These are phyloP conservation scores for Malassezia sp. DNA, from an alignment of 1,284 basidiomycete genomes.

Conservation along the genomic window DNA sequence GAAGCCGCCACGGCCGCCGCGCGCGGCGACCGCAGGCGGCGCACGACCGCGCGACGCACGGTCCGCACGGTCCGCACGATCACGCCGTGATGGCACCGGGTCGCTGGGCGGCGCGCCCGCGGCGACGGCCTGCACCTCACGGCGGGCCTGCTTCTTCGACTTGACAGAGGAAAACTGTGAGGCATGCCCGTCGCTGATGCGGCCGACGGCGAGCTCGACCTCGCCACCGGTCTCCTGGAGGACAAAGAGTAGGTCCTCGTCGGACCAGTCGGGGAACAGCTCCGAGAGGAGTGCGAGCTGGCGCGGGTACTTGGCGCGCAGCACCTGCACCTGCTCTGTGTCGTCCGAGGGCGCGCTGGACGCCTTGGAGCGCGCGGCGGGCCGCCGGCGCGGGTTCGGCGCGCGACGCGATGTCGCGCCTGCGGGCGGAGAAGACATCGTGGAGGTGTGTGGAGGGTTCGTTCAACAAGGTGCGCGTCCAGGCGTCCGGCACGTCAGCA, in stretches of 20 bases:
- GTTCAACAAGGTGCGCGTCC: too few species aligned
- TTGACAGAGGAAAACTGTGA: slow-evolving; percentile 76
- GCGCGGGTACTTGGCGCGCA: slow-evolving; percentile 47
- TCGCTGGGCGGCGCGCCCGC: slow-evolving; percentile 17
- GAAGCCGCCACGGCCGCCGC: slow-evolving; percentile 15
- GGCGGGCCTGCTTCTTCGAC: slow-evolving; percentile 58
- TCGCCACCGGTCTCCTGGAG: slow-evolving; percentile 65
- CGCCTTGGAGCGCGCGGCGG: slow-evolving; percentile 1
- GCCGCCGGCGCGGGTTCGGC: slow-evolving; percentile 13
- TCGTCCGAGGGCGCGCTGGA: slow-evolving; percentile 27
- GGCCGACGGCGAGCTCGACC: slow-evolving; percentile 59
- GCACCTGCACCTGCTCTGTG: slow-evolving; percentile 38
- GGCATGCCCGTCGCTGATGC: slow-evolving; percentile 67
- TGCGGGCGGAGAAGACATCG: slow-evolving; percentile 17
- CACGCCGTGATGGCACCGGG: slow-evolving; percentile 12
- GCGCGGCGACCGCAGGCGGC: slow-evolving; percentile 6
- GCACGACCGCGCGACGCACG: slow-evolving; percentile 8
- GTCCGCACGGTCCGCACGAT: slow-evolving; percentile 4
- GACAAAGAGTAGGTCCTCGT: slow-evolving; percentile 67
- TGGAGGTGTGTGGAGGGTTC: too few species aligned
- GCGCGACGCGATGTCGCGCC: slow-evolving; percentile 11
- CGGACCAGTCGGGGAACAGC: slow-evolving; percentile 64
- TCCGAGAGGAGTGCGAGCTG: slow-evolving; percentile 58
- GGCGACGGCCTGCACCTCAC: slow-evolving; percentile 24
- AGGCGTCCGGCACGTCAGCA: too few species aligned